phyloP scores from a whole-genome alignment of 2,329 filamentous ascomycete species.

The Ophiostoma perfectum region DNA sequence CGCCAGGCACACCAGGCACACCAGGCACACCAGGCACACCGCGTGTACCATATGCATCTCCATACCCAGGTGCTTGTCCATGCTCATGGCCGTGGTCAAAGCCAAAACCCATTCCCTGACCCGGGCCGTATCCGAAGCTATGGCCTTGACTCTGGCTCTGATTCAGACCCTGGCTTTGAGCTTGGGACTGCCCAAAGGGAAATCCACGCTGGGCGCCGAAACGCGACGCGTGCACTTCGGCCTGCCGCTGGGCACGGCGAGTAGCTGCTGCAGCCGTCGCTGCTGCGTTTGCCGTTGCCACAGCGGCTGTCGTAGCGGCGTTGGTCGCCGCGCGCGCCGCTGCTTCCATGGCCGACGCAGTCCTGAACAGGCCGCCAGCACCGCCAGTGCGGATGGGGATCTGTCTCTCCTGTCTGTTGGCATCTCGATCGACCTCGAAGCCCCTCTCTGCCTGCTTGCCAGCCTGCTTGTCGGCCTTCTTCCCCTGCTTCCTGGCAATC shows the following conservation, averaged over 20 bases:
- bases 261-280: not conserved
- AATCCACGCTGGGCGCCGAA: not conserved
- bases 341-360: not conserved
- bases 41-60: not conserved
- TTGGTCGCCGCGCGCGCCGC: not conserved
- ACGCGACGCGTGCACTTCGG: not conserved
- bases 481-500: not conserved
- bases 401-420: conserved; percentile 1
- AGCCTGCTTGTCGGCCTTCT: not conserved
- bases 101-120: not conserved
- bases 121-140: not conserved
- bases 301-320: not conserved
- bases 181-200: not conserved
- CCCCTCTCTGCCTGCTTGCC: too few relatives aligned
- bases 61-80: not conserved
- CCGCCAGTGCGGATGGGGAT: not conserved
- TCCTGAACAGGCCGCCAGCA: conserved; percentile 1
- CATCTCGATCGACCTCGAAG: not conserved
- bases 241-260: not conserved
- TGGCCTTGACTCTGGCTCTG: not conserved
- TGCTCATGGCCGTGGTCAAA: not conserved
- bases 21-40: conserved; percentile 5
- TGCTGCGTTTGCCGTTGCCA: not conserved
- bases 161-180: not conserved
- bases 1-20: conserved; percentile 12